Evolutionary conservation across 805 yeast species (phyloP).

Genomic region (Metschnikowia anglica): DNA sequence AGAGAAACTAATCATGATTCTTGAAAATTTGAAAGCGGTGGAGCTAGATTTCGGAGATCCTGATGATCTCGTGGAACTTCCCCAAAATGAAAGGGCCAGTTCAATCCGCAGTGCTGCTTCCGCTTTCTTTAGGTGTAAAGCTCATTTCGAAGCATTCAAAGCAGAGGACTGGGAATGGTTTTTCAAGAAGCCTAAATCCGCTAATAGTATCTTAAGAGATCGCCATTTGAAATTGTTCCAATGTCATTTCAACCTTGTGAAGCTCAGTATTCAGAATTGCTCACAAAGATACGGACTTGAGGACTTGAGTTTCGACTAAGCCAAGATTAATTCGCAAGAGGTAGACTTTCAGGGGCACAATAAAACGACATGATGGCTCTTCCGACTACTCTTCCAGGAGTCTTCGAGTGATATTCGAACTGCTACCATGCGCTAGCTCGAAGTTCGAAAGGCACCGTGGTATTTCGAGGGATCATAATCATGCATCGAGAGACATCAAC

Average conservation of each 20-base stretch:
- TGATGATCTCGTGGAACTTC: not conserved
- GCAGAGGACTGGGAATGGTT: constrained; percentile 7
- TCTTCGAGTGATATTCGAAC: too few species aligned
- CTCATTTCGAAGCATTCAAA: constrained; percentile 1
- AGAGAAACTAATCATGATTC: constrained; percentile 2
- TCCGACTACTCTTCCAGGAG: too few species aligned
- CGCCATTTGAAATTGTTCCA: not conserved
- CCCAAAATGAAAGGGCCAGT: not conserved
- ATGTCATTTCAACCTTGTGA: constrained; percentile 1
- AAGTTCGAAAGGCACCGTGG: too few species aligned
- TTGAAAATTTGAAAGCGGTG: constrained; percentile 2
- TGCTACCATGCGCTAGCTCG: too few species aligned
- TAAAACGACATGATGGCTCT: too few species aligned
- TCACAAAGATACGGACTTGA: not conserved
- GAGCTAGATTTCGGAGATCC: not conserved
- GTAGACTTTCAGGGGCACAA: too few species aligned
- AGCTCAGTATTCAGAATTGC: constrained; percentile 1
- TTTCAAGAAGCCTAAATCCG: not conserved
- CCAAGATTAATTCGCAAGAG: too few species aligned
- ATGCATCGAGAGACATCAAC: too few species aligned
- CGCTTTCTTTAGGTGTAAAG: not conserved
- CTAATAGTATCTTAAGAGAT: not conserved
- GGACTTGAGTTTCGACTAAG: not conserved
- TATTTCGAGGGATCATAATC: too few species aligned
- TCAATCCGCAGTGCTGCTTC: not conserved